Conservation (phyloP, 2,329 filamentous ascomycete species). For the Sarocladiaceae sp. region DNA sequence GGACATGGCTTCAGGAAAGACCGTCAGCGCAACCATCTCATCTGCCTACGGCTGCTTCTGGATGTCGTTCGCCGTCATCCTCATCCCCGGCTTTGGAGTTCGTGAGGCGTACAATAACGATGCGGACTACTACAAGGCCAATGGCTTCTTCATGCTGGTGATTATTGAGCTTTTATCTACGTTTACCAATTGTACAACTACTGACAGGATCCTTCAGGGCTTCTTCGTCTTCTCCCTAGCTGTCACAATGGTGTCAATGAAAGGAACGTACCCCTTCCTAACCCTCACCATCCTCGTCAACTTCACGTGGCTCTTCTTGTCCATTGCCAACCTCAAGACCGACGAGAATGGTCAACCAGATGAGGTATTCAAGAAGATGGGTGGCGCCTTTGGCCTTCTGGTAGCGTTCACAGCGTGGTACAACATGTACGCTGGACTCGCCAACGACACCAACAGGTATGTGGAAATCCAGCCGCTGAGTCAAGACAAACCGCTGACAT, state of each 20-base stretch:
- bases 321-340: slow-evolving; percentile 2
- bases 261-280: slow-evolving; percentile 1
- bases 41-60: slow-evolving; percentile 5
- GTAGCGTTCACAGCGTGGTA: slow-evolving; percentile 3
- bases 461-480: not conserved
- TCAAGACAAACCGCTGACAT: too few relatives aligned
- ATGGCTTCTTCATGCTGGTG: slow-evolving; percentile 7
- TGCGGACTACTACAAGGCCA: not conserved
- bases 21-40: slow-evolving; percentile 1
- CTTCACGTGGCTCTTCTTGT: slow-evolving; percentile 5
- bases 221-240: slow-evolving; percentile 6
- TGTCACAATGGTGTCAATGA: not conserved
- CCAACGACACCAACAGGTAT: slow-evolving; percentile 4
- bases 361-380: slow-evolving; percentile 2
- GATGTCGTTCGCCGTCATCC: slow-evolving; percentile 4
- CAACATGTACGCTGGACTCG: slow-evolving; percentile 2
- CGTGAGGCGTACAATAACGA: not conserved
- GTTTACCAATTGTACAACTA: not conserved
- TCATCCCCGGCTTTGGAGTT: slow-evolving; percentile 2
- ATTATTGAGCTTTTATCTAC: too few relatives aligned
- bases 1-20: slow-evolving; percentile 2
- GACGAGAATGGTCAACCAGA: not conserved
- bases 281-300: slow-evolving; percentile 6
- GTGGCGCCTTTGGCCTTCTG: not conserved
- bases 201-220: not conserved